phyloP scores from a whole-genome alignment of 495 filamentous ascomycete genomes.

The Aspergillus hancockii region DNA sequence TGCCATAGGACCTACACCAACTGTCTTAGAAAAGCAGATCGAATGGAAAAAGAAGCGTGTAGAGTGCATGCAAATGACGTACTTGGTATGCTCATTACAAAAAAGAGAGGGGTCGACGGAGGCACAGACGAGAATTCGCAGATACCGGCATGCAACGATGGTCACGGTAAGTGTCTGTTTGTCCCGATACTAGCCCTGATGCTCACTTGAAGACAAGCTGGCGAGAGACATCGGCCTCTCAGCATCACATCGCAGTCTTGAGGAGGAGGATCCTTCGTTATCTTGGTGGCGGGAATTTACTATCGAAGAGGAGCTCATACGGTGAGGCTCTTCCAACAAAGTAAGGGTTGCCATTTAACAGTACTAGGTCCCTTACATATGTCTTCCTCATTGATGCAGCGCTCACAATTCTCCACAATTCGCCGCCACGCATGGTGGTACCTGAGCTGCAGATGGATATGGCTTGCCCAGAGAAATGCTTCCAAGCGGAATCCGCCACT shows the following conservation, averaged over 20 bases:
- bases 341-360: not conserved
- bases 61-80: conserved; percentile 24
- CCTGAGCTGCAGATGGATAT: conserved; percentile 28
- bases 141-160: conserved; percentile 28
- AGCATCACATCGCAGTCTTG: conserved; percentile 20
- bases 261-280: conserved; percentile 8
- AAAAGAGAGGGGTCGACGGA: conserved; percentile 26
- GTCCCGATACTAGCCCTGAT: not conserved
- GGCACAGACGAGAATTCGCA: conserved; percentile 22
- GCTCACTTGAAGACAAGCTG: conserved; percentile 13
- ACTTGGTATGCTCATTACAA: conserved; percentile 27
- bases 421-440: conserved; percentile 25
- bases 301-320: conserved; percentile 21
- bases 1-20: not conserved
- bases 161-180: conserved; percentile 20
- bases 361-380: conserved; percentile 22
- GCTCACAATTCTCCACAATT: conserved; percentile 28
- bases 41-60: conserved; percentile 18
- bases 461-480: conserved; percentile 27
- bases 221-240: conserved; percentile 21
- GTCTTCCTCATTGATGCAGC: conserved; percentile 28
- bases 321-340: conserved; percentile 11
- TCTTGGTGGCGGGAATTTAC: conserved; percentile 26
- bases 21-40: not conserved
- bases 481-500: conserved; percentile 24